Evolutionary conservation across 805 yeast species (phyloP).

Genomic region (Tetrapisispora pingtungensis): DNA sequence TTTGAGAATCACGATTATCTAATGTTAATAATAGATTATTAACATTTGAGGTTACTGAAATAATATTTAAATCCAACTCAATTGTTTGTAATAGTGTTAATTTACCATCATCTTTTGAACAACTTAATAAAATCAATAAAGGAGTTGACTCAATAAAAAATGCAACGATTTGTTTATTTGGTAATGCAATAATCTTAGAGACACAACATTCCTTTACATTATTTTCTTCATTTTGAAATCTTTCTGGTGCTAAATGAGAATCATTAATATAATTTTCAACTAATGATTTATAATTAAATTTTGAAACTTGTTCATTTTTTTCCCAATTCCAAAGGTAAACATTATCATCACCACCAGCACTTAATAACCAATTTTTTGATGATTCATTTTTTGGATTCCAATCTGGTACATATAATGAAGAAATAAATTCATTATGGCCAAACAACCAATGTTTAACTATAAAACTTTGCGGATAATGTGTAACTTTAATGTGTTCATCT

Average conservation of each 20-base stretch:
- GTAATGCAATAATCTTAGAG: constrained; percentile 33
- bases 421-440: constrained; percentile 79
- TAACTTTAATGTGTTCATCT: constrained; percentile 88
- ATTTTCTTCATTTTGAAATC: constrained; percentile 46
- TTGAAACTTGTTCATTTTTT: constrained; percentile 37
- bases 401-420: constrained; percentile 47
- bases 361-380: constrained; percentile 42
- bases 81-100: constrained; percentile 21
- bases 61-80: constrained; percentile 25
- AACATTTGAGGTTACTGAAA: constrained; percentile 24
- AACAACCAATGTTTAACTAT: constrained; percentile 75
- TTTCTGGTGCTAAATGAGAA: constrained; percentile 51
- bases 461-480: constrained; percentile 68
- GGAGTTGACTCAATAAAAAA: constrained; percentile 45
- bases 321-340: constrained; percentile 76
- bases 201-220: constrained; percentile 44
- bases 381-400: constrained; percentile 25
- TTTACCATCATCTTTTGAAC: constrained; percentile 14
- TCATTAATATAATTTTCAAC: constrained; percentile 39
- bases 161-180: constrained; percentile 28
- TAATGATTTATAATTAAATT: constrained; percentile 38
- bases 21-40: constrained; percentile 29
- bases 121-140: constrained; percentile 29
- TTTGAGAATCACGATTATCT: constrained; percentile 22
- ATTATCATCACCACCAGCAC: constrained; percentile 87